Evolutionary conservation across 1,139 yeast species (phyloP).

Genomic region (Ogataea hybrid): DNA sequence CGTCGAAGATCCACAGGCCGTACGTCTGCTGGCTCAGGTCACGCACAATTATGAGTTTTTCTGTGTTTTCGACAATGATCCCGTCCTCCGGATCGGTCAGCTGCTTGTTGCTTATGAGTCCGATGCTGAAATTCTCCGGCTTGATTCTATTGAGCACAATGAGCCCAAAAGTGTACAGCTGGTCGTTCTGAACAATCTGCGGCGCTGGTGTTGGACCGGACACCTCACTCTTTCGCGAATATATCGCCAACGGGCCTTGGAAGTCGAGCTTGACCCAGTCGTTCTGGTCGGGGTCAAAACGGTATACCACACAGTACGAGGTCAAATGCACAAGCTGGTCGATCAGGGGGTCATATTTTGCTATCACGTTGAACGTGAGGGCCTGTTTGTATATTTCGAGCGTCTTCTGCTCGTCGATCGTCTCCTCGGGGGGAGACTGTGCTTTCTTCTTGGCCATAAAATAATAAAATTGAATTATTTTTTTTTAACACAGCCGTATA

Average conservation of each 20-base stretch:
- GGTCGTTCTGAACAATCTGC: conserved; percentile 35
- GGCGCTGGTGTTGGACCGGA: not conserved
- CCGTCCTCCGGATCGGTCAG: conserved; percentile 42
- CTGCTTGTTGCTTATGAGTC: conserved; percentile 59
- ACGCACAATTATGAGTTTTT: conserved; percentile 76
- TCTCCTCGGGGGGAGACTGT: conserved; percentile 2
- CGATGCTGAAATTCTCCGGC: conserved; percentile 78
- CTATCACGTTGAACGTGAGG: conserved; percentile 75
- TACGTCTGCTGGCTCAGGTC: conserved; percentile 74
- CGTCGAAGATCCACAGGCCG: conserved; percentile 88
- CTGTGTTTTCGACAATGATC: conserved; percentile 77
- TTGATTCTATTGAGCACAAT: conserved; percentile 72
- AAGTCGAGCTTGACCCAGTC: conserved; percentile 82
- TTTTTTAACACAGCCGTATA: conserved; percentile 8
- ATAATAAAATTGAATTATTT: not conserved
- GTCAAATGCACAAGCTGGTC: conserved; percentile 73
- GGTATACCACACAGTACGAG: conserved; percentile 80
- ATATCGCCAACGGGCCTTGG: conserved; percentile 81
- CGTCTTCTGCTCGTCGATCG: conserved; percentile 23
- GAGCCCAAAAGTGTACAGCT: conserved; percentile 71
- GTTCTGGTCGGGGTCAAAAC: conserved; percentile 56
- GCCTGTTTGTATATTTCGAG: conserved; percentile 64
- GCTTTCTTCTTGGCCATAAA: conserved; percentile 12
- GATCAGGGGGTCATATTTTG: conserved; percentile 78
- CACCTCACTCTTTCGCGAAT: conserved; percentile 36